Base-by-base conservation (phyloP, 2,329 filamentous ascomycete genomes). In the Diplodia seriata region DNA sequence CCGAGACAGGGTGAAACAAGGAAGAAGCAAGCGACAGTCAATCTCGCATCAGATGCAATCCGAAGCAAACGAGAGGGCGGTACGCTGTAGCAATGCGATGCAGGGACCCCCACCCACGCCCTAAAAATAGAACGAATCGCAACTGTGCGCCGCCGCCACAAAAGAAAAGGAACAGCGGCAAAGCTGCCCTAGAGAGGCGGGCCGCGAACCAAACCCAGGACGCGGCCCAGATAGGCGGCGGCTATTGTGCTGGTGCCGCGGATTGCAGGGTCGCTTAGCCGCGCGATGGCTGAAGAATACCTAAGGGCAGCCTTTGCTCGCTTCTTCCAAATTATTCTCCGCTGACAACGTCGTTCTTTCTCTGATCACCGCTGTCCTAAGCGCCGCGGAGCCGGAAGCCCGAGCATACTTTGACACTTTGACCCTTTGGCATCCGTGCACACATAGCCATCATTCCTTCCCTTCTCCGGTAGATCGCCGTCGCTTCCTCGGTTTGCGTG, bases 1-100 rank as follows among this genome's bases (percentile, higher is more conserved):
- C n/a, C 59, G 43, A 63, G 47, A 63, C 59, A 51, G 14, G 29
- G 8, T 40, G 59, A 63, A 63, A 63, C 59, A 26, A 8, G 47
- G 29, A 38, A 51, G 51, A 62, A 50, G 18, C 23, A 33, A 50
- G 36, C 31, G 29, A 12, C 14, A 33, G 55, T 23, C 20, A 31
- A 47, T 50, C 57, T 36, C 57, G 57, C 57, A 62, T 62, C 57
- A 62, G 57, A 62, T 36, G 26, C 26, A 26, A 26, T 26, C 26
- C 26, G 26, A 26, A 26, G 26, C 26, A 26, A 4, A 26, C 26
- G 43, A 26, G 23, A 15, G 38, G 11, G 31, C 15, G 26, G 26
- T 26, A 26, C 3, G 4, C 26, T 26, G 31, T 33, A 33, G 31
- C 31, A 33, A n/a, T n/a, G 40, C 56, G n/a, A 43, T 31, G 56